Evolutionary conservation across 2,329 filamentous ascomycete genomes (phyloP), one percentile per base, ranked within the genome.

Genomic region (Apiospora marii): DNA sequence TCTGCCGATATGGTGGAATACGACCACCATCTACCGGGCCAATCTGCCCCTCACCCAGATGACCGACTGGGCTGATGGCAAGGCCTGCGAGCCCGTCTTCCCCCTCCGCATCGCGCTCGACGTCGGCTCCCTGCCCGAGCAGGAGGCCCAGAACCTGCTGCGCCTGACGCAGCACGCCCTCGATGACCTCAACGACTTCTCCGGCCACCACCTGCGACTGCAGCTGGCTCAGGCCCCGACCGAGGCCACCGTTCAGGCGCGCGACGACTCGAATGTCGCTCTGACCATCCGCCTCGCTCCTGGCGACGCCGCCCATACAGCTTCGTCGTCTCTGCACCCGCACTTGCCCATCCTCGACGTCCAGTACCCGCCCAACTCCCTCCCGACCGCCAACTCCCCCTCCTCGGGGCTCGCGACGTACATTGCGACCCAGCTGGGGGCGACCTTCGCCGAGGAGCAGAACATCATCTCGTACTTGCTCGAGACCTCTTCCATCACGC

Each of bases 1-100:
- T 3, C 82, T 99, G 76, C 96, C 96, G 72, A 92, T 97, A 89
- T 99, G 96, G 96, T 97, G 94, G 91, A 92, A 91, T 82, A 98
- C 96, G 0, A 99, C 96, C 4, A 93, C 93, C 0, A 97, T 98
- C 71, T 95, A 97, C 82, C 90, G 96, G 71, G 95, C 96, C 16
- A 88, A 91, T 64, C 85, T 99, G 77, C 96, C 96, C 6, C 83
- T 98, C 76, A 89, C 93, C 79, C 89, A 92, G 71, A 99, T 99
- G 96, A 89, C 93, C 76, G 89, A 93, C 74, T 98, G 96, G 96
- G 93, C 94, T 13, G 93, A 97, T 79, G 95, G 95, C 75, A 94
- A 93, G 88, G 91, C 93, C 72, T 98, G 96, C 82, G 92, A 92
- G 77, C 93, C 95, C 43, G 93, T 95, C 24, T 97, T 98, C 76